Base-by-base conservation (phyloP, 179 eudicot genomes). In the Beta corolliflora region DNA sequence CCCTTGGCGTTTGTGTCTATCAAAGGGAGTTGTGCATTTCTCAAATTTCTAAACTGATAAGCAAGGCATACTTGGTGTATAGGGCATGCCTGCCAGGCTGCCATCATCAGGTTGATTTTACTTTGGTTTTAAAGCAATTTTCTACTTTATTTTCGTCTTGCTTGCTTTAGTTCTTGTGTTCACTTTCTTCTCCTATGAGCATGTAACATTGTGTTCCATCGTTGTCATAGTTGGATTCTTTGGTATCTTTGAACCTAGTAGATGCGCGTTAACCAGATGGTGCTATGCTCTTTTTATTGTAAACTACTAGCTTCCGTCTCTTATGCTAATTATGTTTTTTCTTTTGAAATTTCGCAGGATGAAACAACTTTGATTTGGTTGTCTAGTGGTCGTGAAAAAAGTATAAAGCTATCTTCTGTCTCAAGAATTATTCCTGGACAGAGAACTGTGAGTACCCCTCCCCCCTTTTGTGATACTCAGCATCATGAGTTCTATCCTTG, bases 341-440 rank as follows among this genome's bases (percentile, higher is more conserved):
- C 36, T 31, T 68, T 75, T 36, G 36, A 60, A 78, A 60, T 14
- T 54, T 82, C 54, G 53, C 89, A 96, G 99, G 99, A 96, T 78
- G 97, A 94, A 88, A 87, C 94, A 75, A 89, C 93, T 80, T 88
- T 96, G 88, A 91, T 96, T 83, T 96, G 99, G 99, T 83, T 96
- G 76, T 94, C 99, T 77, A 88, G 89, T 88, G 89, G 91, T 61
- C 90, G 93, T 78, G 98, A 96, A 80, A 91, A 88, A 81, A 92
- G 85, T 82, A 86, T 96, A 76, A 96, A 94, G 89, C 83, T 96
- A 85, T 89, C 96, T 83, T 86, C 88, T 70, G 93, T 96, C 64
- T 91, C 96, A 48, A 91, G 90, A 91, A 87, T 96, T 77, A 86
- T 94, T 84, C 97, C 98, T 83, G 99, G 99, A 83, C 99, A 96